These are phyloP conservation scores for Coemansia erecta DNA, from an alignment of 192 early-diverging fungal species.

Conservation along the genomic window DNA sequence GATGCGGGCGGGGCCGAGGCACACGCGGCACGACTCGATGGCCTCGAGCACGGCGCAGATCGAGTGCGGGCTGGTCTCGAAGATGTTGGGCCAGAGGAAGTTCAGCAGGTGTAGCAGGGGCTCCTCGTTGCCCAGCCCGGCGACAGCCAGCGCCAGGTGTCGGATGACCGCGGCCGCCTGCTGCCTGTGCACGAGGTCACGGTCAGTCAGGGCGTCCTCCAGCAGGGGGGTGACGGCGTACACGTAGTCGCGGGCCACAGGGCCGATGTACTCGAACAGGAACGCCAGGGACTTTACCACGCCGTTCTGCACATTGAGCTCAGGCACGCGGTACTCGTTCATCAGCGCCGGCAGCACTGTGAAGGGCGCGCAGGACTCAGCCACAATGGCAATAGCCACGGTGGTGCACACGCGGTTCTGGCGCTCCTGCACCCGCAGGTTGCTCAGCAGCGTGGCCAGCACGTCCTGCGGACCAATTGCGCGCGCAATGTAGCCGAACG, in stretches of 20 bases:
- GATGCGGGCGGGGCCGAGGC: constrained; percentile 80
- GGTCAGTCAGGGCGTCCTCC: constrained; percentile 96
- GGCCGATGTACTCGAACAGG: constrained; percentile 98
- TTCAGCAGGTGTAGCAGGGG: constrained; percentile 93
- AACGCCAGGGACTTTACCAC: constrained; percentile 93
- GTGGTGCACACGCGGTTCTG: constrained; percentile 99
- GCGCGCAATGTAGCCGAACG: constrained; percentile 98
- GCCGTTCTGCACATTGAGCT: constrained; percentile 99
- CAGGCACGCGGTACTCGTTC: constrained; percentile 99
- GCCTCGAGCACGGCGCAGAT: constrained; percentile 98
- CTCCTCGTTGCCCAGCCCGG: constrained; percentile 90
- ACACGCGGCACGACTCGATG: constrained; percentile 89
- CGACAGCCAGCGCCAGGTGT: constrained; percentile 92
- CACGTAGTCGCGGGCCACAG: constrained; percentile 98
- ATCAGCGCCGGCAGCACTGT: constrained; percentile 97
- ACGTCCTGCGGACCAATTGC: constrained; percentile 99
- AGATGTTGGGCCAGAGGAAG: constrained; percentile 98
- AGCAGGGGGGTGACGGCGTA: constrained; percentile 93
- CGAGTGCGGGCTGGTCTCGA: constrained; percentile 94
- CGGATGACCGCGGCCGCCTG: constrained; percentile 95
- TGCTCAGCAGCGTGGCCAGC: constrained; percentile 93
- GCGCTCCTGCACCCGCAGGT: constrained; percentile 98
- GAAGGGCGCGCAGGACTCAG: constrained; percentile 96
- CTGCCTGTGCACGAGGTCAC: constrained; percentile 97
- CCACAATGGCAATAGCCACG: constrained; percentile 96